Evolutionary conservation across 306 rosid genomes (phyloP).

Genomic region (Chamaecrista fasciculata): DNA sequence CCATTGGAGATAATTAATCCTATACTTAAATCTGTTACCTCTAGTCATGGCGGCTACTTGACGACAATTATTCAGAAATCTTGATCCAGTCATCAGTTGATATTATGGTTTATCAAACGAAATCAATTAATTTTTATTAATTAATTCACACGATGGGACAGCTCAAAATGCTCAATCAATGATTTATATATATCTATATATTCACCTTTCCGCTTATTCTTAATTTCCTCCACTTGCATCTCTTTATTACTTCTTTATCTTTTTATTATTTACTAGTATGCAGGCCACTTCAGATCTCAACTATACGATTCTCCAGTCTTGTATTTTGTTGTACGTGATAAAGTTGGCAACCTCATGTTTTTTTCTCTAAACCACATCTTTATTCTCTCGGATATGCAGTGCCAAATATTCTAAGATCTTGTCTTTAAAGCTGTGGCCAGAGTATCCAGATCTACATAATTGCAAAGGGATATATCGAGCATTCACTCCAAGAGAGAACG

Average conservation of each 20-base stretch:
- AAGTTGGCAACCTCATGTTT: background rate
- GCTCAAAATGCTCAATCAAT: too few relatives aligned
- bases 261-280: constrained; percentile 2
- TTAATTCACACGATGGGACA: background rate
- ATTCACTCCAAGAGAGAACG: background rate
- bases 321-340: background rate
- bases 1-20: background rate
- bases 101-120: too few relatives aligned
- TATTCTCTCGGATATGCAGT: background rate
- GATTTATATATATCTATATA: too few relatives aligned
- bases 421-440: background rate
- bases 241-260: background rate
- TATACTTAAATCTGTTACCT: background rate
- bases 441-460: background rate
- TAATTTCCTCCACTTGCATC: constrained; percentile 19
- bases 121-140: too few relatives aligned
- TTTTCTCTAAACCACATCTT: background rate
- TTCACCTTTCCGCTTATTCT: constrained; percentile 17
- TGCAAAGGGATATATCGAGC: background rate
- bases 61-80: background rate
- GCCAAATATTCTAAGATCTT: background rate
- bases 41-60: constrained; percentile 15
- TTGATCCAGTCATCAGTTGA: background rate
- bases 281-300: constrained; percentile 4
- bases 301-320: background rate